A percentile compares a stretch with the other conserved stretches of the same genome.
These are phyloP conservation scores for Talaromyces sp. DNA, from an alignment of 2,329 filamentous ascomycete species.

Conservation along the genomic window DNA sequence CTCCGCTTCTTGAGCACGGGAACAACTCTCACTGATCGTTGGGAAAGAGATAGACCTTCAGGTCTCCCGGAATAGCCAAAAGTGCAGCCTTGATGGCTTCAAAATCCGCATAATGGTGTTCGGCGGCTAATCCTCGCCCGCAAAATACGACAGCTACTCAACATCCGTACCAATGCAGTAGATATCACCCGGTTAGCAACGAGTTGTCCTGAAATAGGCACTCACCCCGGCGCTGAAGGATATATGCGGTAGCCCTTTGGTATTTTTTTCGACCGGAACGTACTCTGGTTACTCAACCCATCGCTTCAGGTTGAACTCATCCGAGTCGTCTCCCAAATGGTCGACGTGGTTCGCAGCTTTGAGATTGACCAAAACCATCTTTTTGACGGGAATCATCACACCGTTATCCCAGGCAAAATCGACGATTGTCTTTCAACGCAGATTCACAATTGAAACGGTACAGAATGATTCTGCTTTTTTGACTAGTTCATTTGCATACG, in stretches of 20 bases:
- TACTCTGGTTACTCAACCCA: not conserved
- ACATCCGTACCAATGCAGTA: conserved; percentile 26
- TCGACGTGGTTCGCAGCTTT: conserved; percentile 50
- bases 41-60: conserved; percentile 45
- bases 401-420: conserved; percentile 62
- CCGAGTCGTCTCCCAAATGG: conserved; percentile 59
- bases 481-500: no score
- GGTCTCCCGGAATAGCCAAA: conserved; percentile 57
- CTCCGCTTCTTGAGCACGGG: conserved; percentile 46
- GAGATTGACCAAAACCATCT: conserved; percentile 71
- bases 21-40: conserved; percentile 38
- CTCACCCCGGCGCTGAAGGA: no score
- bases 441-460: conserved; percentile 68
- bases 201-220: no score
- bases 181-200: no score
- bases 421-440: conserved; percentile 64
- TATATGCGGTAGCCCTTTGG: no score
- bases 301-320: conserved; percentile 61
- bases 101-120: conserved; percentile 62
- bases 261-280: no score
- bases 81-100: conserved; percentile 58
- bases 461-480: conserved; percentile 73
- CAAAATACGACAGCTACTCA: conserved; percentile 51
- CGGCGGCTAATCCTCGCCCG: conserved; percentile 48
- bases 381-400: conserved; percentile 62